Evolutionary conservation across 2,329 filamentous ascomycete genomes (phyloP), one percentile per base, ranked within the genome.

Genomic region (Plectosphaerella plurivora): DNA sequence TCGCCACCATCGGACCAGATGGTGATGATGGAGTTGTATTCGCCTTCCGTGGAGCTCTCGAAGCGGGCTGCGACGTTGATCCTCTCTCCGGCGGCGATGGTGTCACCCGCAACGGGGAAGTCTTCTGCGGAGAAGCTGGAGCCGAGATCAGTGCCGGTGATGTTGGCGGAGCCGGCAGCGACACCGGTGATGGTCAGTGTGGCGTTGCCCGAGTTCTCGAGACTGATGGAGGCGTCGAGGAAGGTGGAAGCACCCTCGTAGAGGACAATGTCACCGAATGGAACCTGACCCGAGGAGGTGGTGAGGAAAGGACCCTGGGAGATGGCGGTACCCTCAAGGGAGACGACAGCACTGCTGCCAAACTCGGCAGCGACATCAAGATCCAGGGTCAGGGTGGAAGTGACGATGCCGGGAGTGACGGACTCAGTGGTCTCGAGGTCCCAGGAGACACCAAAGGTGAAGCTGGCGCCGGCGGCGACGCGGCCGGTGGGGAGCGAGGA

Each of bases 361-460:
- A 68, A 75, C 25, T 69, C 65, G 3, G 63, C 54, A 6, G 69
- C 61, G 14, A 59, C 63, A 51, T 71, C 68, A 11, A 71, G 71
- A 36, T 63, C 63, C n/a, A 74, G 57, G 25, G 65, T 68, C 7
- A 75, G 56, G 15, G 65, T 65, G 2, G 65, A 66, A 16, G 64
- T 67, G 46, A 68, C 64, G 11, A 68, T 58, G 5, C 72, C 72
- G 9, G 71, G 71, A 8, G 62, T 52, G 18, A 67, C 53, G 6
- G 57, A 61, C 4, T 61, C 60, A 8, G 61, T 59, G 53, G 61
- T 61, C 20, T 59, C 56, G 4, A 73, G 62, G 47, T 70, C 64
- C 68, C 70, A 73, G 9, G 61, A 64, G n/a, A 73, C 65, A 6
- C 69, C 65, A 54, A 75, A 72, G 8, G 61, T 66, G 54, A 75